Percentiles rank a stretch among this genome's conserved stretches.
phyloP scores from a whole-genome alignment of 768 basidiomycete species.

The Porpolomopsis calyptriformis region DNA sequence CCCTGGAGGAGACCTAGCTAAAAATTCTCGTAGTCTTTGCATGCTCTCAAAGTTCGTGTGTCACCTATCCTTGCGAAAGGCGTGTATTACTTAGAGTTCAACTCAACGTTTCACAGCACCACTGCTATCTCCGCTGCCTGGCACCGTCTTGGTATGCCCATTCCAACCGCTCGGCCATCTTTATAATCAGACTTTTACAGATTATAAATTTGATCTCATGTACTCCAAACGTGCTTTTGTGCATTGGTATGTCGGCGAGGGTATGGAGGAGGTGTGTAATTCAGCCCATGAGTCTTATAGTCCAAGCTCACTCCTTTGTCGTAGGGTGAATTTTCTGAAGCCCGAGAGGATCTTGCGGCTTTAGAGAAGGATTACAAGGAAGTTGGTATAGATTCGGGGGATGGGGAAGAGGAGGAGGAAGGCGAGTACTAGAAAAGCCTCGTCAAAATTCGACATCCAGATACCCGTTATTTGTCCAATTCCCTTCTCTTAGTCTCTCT shows the following conservation, averaged over 20 bases:
- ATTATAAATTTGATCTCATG: constrained; percentile 97
- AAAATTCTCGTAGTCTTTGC: constrained; percentile 88
- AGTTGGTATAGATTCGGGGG: constrained; percentile 48
- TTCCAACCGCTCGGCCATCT: neutral
- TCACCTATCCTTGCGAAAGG: neutral
- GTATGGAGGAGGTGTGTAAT: constrained; percentile 81
- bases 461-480: constrained; percentile 2
- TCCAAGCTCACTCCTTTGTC: neutral
- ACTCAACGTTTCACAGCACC: constrained; percentile 38
- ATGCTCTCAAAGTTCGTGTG: constrained; percentile 82
- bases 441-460: neutral
- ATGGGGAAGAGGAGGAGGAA: constrained; percentile 40
- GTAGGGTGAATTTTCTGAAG: constrained; percentile 95
- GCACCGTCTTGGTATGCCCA: constrained; percentile 60
- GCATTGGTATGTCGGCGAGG: constrained; percentile 96
- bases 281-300: neutral
- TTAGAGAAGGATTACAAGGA: constrained; percentile 96
- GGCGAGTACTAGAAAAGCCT: constrained; percentile 36
- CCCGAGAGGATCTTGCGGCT: constrained; percentile 98
- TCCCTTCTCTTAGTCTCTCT: neutral
- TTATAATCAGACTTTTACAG: constrained; percentile 24
- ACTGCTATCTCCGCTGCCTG: constrained; percentile 92
- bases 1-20: constrained; percentile 91
- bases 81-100: neutral
- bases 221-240: constrained; percentile 93